A percentile compares a stretch with the other conserved stretches of the same genome.
Conservation (phyloP, 169 alveolate genomes). For the Plasmodium falciparum region DNA sequence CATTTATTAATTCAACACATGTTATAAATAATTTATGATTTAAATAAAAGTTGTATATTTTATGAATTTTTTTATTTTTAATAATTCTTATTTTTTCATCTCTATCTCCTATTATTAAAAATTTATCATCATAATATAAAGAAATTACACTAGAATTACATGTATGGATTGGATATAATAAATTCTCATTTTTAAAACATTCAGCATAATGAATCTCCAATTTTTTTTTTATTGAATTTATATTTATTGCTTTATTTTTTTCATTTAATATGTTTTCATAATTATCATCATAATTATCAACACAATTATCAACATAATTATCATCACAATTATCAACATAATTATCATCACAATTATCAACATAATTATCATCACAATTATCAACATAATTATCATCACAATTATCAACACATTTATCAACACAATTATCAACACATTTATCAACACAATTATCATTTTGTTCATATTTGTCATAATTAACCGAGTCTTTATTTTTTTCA, state of each 20-base stretch:
- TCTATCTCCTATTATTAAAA: conserved; percentile 67
- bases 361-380: not conserved
- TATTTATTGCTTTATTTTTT: conserved; percentile 12
- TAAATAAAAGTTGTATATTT: conserved; percentile 72
- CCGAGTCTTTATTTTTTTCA: not conserved
- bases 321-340: not conserved
- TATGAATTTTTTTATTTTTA: conserved; percentile 44
- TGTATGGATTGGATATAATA: conserved; percentile 31
- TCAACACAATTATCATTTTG: not conserved
- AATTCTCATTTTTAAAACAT: conserved; percentile 31
- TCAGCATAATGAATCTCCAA: conserved; percentile 33
- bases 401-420: too few relatives aligned
- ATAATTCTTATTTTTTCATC: conserved; percentile 74
- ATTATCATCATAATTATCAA: not conserved
- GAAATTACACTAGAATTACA: conserved; percentile 56
- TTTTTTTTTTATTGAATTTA: conserved; percentile 27
- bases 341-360: too few relatives aligned
- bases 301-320: too few relatives aligned
- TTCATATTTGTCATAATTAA: not conserved
- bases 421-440: not conserved
- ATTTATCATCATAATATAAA: conserved; percentile 47
- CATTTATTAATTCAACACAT: conserved; percentile 35
- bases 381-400: not conserved
- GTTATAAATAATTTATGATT: conserved; percentile 65
- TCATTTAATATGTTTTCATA: not conserved